Evolutionary conservation across 1,284 basidiomycete species (phyloP).

Genomic region (Neonothopanus nambi): DNA sequence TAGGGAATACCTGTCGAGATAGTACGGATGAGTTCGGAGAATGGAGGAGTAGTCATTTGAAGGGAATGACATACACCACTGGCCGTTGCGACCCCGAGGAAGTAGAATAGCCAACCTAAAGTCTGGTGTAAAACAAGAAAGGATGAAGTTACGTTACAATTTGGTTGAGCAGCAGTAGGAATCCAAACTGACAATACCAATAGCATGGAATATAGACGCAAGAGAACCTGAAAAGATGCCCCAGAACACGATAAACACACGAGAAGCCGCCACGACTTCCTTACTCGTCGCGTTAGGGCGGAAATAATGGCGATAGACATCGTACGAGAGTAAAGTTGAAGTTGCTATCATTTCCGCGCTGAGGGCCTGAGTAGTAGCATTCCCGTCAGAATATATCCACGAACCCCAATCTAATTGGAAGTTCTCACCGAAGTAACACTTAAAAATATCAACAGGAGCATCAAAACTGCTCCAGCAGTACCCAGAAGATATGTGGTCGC

Average conservation of each 20-base stretch:
- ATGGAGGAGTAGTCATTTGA: no score
- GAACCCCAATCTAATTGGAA: no score
- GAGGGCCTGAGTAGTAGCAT: conserved; percentile 27
- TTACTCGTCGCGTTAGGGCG: conserved; percentile 23
- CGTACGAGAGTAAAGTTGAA: conserved; percentile 36
- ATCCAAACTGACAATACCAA: conserved; percentile 34
- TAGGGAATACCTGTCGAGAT: conserved; percentile 27
- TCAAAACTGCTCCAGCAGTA: conserved; percentile 22
- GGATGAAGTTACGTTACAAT: no score
- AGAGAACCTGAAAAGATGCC: conserved; percentile 45
- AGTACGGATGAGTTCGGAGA: no score
- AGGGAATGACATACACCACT: conserved; percentile 23
- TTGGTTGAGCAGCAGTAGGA: no score
- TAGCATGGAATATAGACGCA: conserved; percentile 48
- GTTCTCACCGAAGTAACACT: conserved; percentile 33
- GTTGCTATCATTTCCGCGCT: conserved; percentile 44
- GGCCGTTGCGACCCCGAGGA: conserved; percentile 34
- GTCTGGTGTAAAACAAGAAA: no score
- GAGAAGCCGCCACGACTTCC: conserved; percentile 30
- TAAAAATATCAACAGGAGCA: conserved; percentile 30
- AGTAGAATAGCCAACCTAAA: conserved; percentile 25
- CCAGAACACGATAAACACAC: conserved; percentile 38
- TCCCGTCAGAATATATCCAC: no score
- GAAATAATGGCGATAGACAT: conserved; percentile 35
- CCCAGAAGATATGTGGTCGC: conserved; percentile 25